Evolutionary conservation across 169 alveolate species (phyloP), one percentile per base, ranked within the genome.

Genomic region (Cardiosporidium cionae): DNA sequence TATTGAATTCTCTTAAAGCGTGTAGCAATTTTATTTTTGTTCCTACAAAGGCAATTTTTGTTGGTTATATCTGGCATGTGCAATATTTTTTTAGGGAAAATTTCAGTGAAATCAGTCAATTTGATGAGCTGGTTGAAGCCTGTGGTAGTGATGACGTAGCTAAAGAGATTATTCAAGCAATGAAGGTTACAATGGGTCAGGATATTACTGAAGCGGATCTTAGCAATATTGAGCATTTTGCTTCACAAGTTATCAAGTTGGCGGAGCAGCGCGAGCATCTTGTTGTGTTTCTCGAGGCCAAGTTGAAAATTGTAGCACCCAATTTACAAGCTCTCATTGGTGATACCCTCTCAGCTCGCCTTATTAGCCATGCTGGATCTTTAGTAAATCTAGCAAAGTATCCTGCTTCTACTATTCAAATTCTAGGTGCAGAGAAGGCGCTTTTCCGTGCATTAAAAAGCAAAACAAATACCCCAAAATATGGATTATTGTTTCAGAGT

Each of bases 331-430:
- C 97, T 1, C 87, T 92, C 89, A 95, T 95, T 63, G 99, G 99
- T 2, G 99, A 97, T 90, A 87, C 95, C 35, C 97, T 98, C 22
- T 99, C 99, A 16, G 99, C 99, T 23, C 91, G 99, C 58, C 91
- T 98, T 70, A 95, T 98, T 63, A 93, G 99, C 58, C 99, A 96
- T 84, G 99, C 99, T 34, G 99, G 99, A 25, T 91, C 98, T 29
- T 86, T 98, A 68, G 91, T 96, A 81, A 95, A 95, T 75, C 84
- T 98, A 69, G 99, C 99, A 22, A 98, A 97, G 84, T 97, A 96
- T 83, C 99, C 99, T 44, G 98, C 99, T 52, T 94, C 99, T 32
- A 98, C 99, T 1, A 97, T 98, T 52, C 98, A 98, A 87, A 98
- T 98, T 66, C 88, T 98, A 33, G 89, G 97, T 75, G 91, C 86